Evolutionary conservation across 768 basidiomycete species (phyloP), one percentile per base, ranked within the genome.

Genomic region (Lentinula boryana): DNA sequence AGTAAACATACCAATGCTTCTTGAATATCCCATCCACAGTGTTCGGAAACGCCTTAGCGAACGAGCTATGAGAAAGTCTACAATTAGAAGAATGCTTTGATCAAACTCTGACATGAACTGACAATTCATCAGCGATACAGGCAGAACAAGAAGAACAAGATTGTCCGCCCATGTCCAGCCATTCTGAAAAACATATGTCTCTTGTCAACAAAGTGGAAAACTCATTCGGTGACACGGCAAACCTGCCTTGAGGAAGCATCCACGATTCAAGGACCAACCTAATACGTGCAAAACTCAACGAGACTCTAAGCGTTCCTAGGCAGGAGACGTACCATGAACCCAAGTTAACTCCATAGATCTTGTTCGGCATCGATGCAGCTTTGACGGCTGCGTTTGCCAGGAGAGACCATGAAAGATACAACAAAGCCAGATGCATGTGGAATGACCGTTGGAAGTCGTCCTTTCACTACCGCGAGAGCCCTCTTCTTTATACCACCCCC

Each of bases 261-360:
- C 90, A 92, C n/a, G 88, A 66, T 66, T 92, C 90, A 5, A 90
- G 70, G 0, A 92, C 71, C 54, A 92, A 78, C 90, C 90, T 91
- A 59, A n/a, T 8, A 52, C 21, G 27, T 52, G 41, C 63, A 63
- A 52, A 40, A 63, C 36, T 35, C 21, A 23, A 48, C 12, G 21
- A 7, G 21, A 8, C 4, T 18, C n/a, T 1, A 18, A 48, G 46
- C 21, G 27, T 33, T 13, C 15, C 15, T n/a, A n/a, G 32, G 33
- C 15, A 3, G 12, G 55, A 35, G 35, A 27, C 76, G 21, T 62
- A 82, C 85, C 85, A 88, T 58, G 84, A 84, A 13, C 88, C 86
- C 35, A 90, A 67, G 67, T 90, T 89, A 2, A 89, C 87, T 51
- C 88, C 88, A 67, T 87, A 84, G 15, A 87, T 84, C 63, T 87